Evolutionary conservation across 306 rosid species (phyloP).

Genomic region (Hippophae gyantsensis): DNA sequence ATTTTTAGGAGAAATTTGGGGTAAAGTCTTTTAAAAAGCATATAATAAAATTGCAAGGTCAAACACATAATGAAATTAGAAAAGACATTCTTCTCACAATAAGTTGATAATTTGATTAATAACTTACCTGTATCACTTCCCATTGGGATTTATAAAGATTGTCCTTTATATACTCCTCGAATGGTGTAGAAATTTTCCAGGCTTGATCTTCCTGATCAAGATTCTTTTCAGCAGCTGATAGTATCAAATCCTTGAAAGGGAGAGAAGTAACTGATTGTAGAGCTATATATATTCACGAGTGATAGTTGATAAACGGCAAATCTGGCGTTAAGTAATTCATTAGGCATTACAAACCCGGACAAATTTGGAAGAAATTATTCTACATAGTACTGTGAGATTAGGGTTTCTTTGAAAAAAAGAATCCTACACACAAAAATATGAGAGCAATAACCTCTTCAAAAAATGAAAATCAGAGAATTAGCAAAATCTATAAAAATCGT

Average conservation of each 20-base stretch:
- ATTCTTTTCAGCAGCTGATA: constrained; percentile 44
- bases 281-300: constrained; percentile 76
- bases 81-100: not conserved
- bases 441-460: not conserved
- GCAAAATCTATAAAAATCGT: no score
- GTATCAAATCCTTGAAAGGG: constrained; percentile 76
- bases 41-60: not conserved
- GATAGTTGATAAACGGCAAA: constrained; percentile 83
- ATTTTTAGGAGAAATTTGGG: not conserved
- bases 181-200: constrained; percentile 69
- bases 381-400: no score
- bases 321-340: constrained; percentile 33
- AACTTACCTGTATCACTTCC: constrained; percentile 69
- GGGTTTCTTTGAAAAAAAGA: not conserved
- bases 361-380: constrained; percentile 3
- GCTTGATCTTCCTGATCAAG: constrained; percentile 33
- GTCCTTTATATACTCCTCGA: constrained; percentile 54
- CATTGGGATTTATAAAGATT: constrained; percentile 70
- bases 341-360: constrained; percentile 4
- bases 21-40: not conserved
- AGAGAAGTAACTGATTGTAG: constrained; percentile 49
- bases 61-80: not conserved
- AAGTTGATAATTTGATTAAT: not conserved
- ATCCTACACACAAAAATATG: not conserved
- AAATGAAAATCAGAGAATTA: no score